Evolutionary conservation across 2,329 filamentous ascomycete genomes (phyloP).

Genomic region (Claviceps sp.): DNA sequence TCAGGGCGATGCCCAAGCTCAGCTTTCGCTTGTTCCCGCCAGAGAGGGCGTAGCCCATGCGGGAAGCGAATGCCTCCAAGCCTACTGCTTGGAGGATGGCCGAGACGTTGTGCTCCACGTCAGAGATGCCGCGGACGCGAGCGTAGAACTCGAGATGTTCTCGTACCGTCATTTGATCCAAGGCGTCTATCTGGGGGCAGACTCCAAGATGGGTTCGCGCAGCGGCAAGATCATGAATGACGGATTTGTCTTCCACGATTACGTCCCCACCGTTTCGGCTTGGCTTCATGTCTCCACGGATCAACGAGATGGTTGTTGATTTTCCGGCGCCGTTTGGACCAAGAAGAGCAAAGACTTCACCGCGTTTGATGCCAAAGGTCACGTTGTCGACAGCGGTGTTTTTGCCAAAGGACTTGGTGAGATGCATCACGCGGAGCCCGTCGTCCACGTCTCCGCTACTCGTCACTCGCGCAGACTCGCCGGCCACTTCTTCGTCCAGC

Average conservation of each 20-base stretch:
- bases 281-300: constrained; percentile 76
- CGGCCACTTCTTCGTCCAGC: constrained; percentile 46
- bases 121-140: constrained; percentile 61
- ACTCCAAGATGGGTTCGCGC: constrained; percentile 76
- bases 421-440: constrained; percentile 63
- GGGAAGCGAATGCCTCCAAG: constrained; percentile 52
- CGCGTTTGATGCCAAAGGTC: constrained; percentile 65
- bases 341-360: constrained; percentile 78
- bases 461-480: constrained; percentile 51
- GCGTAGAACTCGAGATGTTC: constrained; percentile 88
- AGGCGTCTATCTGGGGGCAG: constrained; percentile 76
- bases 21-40: constrained; percentile 94
- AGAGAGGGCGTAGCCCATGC: constrained; percentile 68
- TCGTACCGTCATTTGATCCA: constrained; percentile 79
- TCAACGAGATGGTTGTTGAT: constrained; percentile 75
- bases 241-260: constrained; percentile 63
- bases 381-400: constrained; percentile 79
- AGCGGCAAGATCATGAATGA: constrained; percentile 55
- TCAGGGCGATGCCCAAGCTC: constrained; percentile 75
- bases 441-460: constrained; percentile 28
- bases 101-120: constrained; percentile 63
- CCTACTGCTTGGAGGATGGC: constrained; percentile 74
- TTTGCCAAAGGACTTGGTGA: constrained; percentile 66
- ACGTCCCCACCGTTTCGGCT: constrained; percentile 61
- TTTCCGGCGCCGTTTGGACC: constrained; percentile 90